Conservation (phyloP, 73 alveolate genomes). For the Tetrahymena borealis region DNA sequence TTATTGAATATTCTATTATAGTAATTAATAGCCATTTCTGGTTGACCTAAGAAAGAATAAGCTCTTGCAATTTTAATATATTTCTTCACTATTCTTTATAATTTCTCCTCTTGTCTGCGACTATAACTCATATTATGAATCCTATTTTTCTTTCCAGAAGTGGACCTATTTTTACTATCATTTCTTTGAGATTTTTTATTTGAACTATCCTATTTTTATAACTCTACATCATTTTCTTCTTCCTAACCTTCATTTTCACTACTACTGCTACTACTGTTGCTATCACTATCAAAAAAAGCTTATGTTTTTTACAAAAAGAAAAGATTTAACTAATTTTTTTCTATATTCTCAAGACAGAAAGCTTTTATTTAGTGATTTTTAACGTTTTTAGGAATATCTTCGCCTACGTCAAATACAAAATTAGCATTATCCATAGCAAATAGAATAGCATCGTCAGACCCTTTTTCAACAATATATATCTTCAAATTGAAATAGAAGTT, state of each 20-base stretch:
- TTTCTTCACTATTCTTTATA: background rate
- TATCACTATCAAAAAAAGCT: background rate
- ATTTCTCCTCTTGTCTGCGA: background rate
- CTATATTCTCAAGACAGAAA: background rate
- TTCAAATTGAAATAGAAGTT: background rate
- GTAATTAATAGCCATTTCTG: background rate
- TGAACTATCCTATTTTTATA: background rate
- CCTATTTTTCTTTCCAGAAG: background rate
- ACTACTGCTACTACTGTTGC: background rate
- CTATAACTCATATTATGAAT: background rate
- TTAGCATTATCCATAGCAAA: background rate
- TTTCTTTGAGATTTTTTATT: background rate
- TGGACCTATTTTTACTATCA: background rate
- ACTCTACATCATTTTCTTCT: background rate
- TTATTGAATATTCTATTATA: background rate
- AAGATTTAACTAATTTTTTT: background rate
- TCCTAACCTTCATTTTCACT: background rate
- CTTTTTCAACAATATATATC: background rate
- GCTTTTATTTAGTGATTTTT: background rate
- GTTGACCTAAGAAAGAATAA: background rate
- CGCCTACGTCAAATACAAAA: background rate
- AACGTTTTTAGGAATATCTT: background rate
- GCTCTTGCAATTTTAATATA: background rate
- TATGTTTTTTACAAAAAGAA: background rate
- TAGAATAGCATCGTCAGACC: background rate